Conservation (phyloP, 768 basidiomycete genomes). For the Pleurotus djamor region DNA sequence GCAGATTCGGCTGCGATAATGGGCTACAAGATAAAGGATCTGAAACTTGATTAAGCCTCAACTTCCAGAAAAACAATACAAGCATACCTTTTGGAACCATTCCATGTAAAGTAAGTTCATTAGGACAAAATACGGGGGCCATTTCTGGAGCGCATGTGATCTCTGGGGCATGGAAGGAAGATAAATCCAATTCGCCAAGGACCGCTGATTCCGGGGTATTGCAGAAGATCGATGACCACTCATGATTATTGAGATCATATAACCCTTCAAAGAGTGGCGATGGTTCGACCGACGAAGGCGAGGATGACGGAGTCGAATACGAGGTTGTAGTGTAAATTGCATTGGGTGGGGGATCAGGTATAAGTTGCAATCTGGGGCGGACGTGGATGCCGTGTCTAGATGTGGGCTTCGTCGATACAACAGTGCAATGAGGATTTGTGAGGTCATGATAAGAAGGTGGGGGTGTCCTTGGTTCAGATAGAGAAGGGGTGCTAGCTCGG, state of each 20-base stretch:
- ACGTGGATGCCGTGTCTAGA: slow-evolving; percentile 21
- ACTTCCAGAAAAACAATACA: background rate
- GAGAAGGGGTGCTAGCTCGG: background rate
- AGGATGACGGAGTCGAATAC: background rate
- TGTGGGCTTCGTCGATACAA: background rate
- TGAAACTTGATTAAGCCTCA: too few species aligned
- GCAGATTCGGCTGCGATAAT: too few species aligned
- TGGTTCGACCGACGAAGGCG: background rate
- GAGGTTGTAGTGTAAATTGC: background rate
- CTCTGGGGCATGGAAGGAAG: slow-evolving; percentile 5
- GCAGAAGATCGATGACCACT: slow-evolving; percentile 33
- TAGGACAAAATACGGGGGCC: background rate
- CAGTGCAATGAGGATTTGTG: too few species aligned
- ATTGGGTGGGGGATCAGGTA: slow-evolving; percentile 26
- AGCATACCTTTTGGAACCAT: background rate
- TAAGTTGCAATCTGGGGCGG: slow-evolving; percentile 17
- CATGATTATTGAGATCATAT: slow-evolving; percentile 18
- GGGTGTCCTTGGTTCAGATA: too few species aligned
- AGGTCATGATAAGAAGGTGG: slow-evolving; percentile 6
- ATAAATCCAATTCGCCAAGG: slow-evolving; percentile 18
- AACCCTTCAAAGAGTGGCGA: background rate
- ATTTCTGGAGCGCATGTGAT: background rate
- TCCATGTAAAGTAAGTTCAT: background rate
- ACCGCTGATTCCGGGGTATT: slow-evolving; percentile 21
- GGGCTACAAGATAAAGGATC: too few species aligned